Conservation (phyloP, 345 rosid genomes). For the Theobroma cacao region DNA sequence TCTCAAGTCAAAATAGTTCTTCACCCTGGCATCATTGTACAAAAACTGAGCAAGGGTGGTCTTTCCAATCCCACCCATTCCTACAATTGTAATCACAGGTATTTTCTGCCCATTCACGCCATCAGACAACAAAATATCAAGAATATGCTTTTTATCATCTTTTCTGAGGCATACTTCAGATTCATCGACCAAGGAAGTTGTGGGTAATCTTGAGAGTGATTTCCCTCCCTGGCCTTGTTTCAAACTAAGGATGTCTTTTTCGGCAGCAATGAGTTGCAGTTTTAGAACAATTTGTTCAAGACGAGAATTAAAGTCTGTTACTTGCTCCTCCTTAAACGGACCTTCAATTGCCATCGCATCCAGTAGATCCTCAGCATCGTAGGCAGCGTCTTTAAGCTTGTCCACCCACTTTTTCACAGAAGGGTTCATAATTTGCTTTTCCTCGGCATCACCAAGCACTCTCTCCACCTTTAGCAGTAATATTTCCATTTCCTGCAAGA, state of each 20-base stretch:
- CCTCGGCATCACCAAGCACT: slow-evolving; percentile 39
- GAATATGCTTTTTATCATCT: slow-evolving; percentile 24
- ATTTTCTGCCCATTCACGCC: background rate
- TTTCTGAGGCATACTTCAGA: slow-evolving; percentile 33
- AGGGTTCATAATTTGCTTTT: slow-evolving; percentile 27
- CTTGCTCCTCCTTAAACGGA: slow-evolving; percentile 11
- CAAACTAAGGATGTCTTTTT: slow-evolving; percentile 25
- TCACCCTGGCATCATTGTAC: slow-evolving; percentile 24
- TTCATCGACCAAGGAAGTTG: slow-evolving; percentile 26
- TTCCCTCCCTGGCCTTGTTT: slow-evolving; percentile 12
- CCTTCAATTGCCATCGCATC: slow-evolving; percentile 29
- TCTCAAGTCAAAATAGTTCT: no score
- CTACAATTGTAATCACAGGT: no score
- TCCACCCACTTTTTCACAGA: slow-evolving; percentile 30
- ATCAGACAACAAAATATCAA: slow-evolving; percentile 26
- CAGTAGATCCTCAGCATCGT: slow-evolving; percentile 35
- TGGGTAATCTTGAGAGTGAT: slow-evolving; percentile 22
- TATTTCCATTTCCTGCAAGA: slow-evolving; percentile 27
- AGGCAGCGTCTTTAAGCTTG: slow-evolving; percentile 31
- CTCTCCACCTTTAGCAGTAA: slow-evolving; percentile 25
- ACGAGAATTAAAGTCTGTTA: background rate
- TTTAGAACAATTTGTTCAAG: slow-evolving; percentile 23
- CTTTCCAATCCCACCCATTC: slow-evolving; percentile 38
- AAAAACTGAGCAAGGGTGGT: slow-evolving; percentile 42
- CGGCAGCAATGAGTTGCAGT: slow-evolving; percentile 24